phyloP scores from a whole-genome alignment of 345 rosid genomes.

The Toxicodendron radicans region DNA sequence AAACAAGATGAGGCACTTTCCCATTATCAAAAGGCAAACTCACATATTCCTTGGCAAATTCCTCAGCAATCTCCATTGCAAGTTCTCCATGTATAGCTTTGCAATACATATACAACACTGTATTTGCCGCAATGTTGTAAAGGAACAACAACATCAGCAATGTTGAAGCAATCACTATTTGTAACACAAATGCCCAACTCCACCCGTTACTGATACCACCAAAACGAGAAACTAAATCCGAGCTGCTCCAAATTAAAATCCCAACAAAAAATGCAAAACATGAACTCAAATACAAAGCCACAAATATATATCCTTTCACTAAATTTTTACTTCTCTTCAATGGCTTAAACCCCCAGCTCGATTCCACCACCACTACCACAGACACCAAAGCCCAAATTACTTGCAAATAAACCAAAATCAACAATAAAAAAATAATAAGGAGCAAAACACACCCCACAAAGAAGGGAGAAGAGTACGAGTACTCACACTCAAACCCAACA shows the following conservation, averaged over 20 bases:
- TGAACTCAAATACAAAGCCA: too few species aligned
- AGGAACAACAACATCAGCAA: constrained; percentile 31
- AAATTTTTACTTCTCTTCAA: constrained; percentile 55
- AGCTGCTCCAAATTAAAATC: constrained; percentile 30
- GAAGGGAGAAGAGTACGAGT: constrained; percentile 37
- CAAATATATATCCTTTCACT: too few species aligned
- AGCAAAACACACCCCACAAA: constrained; percentile 18
- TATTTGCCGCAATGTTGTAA: constrained; percentile 46
- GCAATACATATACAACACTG: constrained; percentile 68
- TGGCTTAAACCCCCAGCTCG: constrained; percentile 64
- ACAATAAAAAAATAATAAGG: constrained; percentile 12
- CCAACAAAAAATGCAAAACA: constrained; percentile 25
- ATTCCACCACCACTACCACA: constrained; percentile 65
- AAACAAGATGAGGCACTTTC: constrained; percentile 70
- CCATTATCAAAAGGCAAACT: constrained; percentile 75
- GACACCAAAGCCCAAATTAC: constrained; percentile 51
- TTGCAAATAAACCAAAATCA: constrained; percentile 32
- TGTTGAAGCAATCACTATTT: constrained; percentile 48
- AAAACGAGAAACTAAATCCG: constrained; percentile 12
- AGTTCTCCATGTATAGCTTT: constrained; percentile 73
- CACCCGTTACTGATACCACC: constrained; percentile 29
- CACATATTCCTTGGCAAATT: constrained; percentile 60
- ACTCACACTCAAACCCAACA: constrained; percentile 22
- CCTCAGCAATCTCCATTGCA: constrained; percentile 70
- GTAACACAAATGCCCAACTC: constrained; percentile 43